Conservation (phyloP, 108 stramenopile genomes). For the Skeletonema grethae region DNA sequence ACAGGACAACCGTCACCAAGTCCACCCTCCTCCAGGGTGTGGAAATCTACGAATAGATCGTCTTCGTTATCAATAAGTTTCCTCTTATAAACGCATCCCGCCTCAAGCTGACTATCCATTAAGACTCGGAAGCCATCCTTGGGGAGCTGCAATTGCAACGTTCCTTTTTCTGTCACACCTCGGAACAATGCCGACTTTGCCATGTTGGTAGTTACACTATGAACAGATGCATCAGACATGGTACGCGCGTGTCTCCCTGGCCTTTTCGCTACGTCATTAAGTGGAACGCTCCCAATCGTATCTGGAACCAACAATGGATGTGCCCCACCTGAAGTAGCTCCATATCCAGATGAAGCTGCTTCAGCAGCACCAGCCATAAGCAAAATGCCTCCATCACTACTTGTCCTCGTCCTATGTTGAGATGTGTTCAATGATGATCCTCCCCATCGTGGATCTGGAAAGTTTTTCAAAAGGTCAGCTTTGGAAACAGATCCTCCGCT, state of each 20-base stretch:
- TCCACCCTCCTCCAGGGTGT: slow-evolving; percentile 30
- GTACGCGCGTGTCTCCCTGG: slow-evolving; percentile 19
- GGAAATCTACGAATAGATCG: slow-evolving; percentile 40
- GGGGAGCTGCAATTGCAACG: slow-evolving; percentile 63
- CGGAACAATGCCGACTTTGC: slow-evolving; percentile 62
- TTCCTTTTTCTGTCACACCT: slow-evolving; percentile 61
- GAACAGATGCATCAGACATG: slow-evolving; percentile 32
- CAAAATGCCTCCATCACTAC: slow-evolving; percentile 15
- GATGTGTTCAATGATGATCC: slow-evolving; percentile 36
- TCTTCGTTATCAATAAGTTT: slow-evolving; percentile 50
- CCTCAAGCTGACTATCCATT: slow-evolving; percentile 49
- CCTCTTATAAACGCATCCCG: slow-evolving; percentile 48
- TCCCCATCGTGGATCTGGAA: slow-evolving; percentile 45
- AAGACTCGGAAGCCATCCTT: slow-evolving; percentile 62
- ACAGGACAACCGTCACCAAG: slow-evolving; percentile 19
- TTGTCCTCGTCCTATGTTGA: slow-evolving; percentile 11
- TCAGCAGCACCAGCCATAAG: slow-evolving; percentile 4
- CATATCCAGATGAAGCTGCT: neutral
- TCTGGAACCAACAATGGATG: slow-evolving; percentile 1
- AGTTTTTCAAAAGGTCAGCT: slow-evolving; percentile 38
- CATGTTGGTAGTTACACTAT: slow-evolving; percentile 53
- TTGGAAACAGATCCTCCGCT: slow-evolving; percentile 28
- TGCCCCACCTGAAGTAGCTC: neutral
- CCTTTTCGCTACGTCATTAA: neutral
- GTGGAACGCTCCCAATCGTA: slow-evolving; percentile 15